phyloP scores from a whole-genome alignment of 495 filamentous ascomycete species.

The Aspergillus sclerotiicarbonarius region DNA sequence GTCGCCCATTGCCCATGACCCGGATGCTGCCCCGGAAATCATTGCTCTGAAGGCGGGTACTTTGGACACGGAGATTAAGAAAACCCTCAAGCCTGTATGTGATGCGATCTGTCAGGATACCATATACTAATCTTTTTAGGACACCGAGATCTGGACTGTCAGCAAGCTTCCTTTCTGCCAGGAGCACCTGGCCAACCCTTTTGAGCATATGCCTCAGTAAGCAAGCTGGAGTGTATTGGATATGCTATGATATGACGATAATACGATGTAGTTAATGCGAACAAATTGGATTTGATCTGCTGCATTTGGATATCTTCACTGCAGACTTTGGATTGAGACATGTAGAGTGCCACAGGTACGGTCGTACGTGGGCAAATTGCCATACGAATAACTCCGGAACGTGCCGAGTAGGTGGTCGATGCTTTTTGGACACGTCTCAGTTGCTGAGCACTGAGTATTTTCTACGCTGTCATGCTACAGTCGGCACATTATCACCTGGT shows the following conservation, averaged over 20 bases:
- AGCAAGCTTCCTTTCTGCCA: conserved; percentile 68
- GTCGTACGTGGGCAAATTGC: no score
- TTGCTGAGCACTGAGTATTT: no score
- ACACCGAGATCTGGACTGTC: conserved; percentile 67
- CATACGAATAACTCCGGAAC: no score
- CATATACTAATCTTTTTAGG: conserved; percentile 30
- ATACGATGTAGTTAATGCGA: not conserved
- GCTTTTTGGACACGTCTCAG: no score
- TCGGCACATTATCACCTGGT: no score
- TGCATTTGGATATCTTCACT: not conserved
- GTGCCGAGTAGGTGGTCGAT: no score
- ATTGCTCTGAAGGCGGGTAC: conserved; percentile 68
- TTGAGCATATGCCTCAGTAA: conserved; percentile 61
- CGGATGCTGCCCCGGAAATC: conserved; percentile 63
- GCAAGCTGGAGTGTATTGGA: not conserved
- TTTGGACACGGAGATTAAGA: conserved; percentile 61
- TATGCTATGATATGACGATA: conserved; percentile 15
- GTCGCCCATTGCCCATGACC: conserved; percentile 67
- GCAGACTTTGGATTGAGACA: not conserved
- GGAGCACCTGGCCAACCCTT: conserved; percentile 59
- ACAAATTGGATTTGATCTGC: not conserved
- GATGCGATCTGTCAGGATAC: not conserved
- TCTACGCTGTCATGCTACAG: no score
- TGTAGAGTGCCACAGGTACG: not conserved
- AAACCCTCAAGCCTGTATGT: conserved; percentile 61